Conservation (phyloP, 2,329 filamentous ascomycete species). For the Sporothrix phasma region DNA sequence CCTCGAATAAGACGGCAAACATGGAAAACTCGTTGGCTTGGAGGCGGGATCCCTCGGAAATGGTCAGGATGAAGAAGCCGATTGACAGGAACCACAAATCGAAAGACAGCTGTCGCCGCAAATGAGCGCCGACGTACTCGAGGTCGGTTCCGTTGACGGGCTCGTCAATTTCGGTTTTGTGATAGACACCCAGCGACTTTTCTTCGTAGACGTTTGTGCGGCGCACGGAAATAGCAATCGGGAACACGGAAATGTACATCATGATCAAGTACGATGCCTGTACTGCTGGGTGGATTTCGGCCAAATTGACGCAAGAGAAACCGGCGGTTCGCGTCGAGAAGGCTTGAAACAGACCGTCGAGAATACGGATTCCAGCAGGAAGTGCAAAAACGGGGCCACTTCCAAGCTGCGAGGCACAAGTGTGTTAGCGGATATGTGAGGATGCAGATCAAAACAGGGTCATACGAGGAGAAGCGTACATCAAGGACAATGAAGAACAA, state of each 20-base stretch:
- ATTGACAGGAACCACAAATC: constrained; percentile 96
- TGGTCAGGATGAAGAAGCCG: constrained; percentile 84
- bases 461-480: constrained; percentile 39
- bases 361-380: constrained; percentile 62
- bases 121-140: constrained; percentile 82
- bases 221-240: constrained; percentile 89
- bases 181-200: constrained; percentile 67
- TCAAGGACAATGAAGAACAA: constrained; percentile 90
- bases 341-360: constrained; percentile 86
- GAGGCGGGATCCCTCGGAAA: constrained; percentile 69
- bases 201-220: constrained; percentile 96
- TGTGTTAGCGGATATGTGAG: neutral
- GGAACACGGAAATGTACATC: constrained; percentile 99
- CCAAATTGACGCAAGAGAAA: constrained; percentile 70
- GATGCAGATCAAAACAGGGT: neutral
- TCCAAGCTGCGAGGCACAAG: constrained; percentile 47
- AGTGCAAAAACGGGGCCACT: constrained; percentile 57
- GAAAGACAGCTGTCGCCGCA: constrained; percentile 88
- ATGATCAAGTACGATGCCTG: constrained; percentile 93
- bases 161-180: constrained; percentile 36
- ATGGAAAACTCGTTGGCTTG: constrained; percentile 53
- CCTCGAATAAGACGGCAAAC: constrained; percentile 69
- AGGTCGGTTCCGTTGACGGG: constrained; percentile 48
- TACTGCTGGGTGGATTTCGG: constrained; percentile 74
- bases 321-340: constrained; percentile 83